Evolutionary conservation across 2,329 filamentous ascomycete species (phyloP), one percentile per base, ranked within the genome.

Genomic region (Aspergillus bombycis): DNA sequence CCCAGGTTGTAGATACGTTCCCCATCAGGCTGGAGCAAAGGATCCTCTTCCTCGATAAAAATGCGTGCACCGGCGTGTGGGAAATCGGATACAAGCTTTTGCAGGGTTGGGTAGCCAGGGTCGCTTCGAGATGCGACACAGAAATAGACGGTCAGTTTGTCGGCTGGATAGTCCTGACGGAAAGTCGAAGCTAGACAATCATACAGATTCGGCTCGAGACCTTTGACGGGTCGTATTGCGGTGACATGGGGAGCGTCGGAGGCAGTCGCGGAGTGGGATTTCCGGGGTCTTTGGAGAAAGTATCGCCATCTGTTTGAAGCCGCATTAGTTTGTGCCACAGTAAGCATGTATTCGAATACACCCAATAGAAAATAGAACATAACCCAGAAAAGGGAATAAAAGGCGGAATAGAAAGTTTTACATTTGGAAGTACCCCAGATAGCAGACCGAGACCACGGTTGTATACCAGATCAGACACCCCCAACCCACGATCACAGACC

Each of bases 141-240:
- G 67, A 99, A 89, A 71, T 89, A 88, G 64, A 97, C 86, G 26
- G 91, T 92, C 62, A 97, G 78, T 73, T 90, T 93, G 71, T 91
- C 84, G 41, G 75, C 78, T 1, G 94, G 92, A 74, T 98, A 98
- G 60, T 88, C 84, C 77, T 97, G 94, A 54, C 83, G 87, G 75
- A 97, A 94, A 2, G 91, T 92, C 6, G 94, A 91, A 34, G 91
- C 91, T 46, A 99, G 89, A 74, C 95, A 98, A 73, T 97, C 92
- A 83, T 96, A 97, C 28, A 98, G 88, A 67, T 89, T 87, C 4
- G 93, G 91, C 76, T 98, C 95, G 61, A 96, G 84, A 65, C 94
- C 95, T 79, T 97, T 98, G 68, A 97, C 90, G 0, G 95, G 96
- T 2, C 95, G 91, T 69, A 99, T 93, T 65, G 97, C 86, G 36